phyloP scores from a whole-genome alignment of 176 grass and related monocot genomes.

The Dactylis glomerata region DNA sequence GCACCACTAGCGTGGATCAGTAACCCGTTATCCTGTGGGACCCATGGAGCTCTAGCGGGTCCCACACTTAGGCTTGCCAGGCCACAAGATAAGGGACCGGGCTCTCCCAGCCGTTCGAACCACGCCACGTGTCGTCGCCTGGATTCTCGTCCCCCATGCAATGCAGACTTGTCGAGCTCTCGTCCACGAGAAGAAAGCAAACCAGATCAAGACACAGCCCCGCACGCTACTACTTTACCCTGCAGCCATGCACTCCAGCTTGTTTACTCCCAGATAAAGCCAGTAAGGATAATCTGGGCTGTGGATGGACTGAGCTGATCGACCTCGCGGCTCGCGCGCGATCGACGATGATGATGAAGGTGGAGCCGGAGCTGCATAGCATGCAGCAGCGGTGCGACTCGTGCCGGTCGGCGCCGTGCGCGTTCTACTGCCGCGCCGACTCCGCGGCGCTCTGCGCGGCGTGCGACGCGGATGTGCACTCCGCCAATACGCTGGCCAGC shows the following conservation, averaged over 20 bases:
- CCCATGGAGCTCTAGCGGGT: neutral
- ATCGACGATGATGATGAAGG: neutral
- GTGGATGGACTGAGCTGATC: neutral
- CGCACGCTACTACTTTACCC: neutral
- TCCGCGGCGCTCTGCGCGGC: slow-evolving; percentile 43
- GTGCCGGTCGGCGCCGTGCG: slow-evolving; percentile 41
- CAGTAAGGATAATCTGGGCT: neutral
- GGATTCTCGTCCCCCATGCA: neutral
- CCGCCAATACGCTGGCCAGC: slow-evolving; percentile 63
- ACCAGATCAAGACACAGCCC: neutral
- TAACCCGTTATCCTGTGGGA: neutral
- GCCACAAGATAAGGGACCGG: slow-evolving; percentile 10
- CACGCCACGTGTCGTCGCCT: neutral
- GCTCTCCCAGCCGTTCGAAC: neutral
- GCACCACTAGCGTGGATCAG: neutral
- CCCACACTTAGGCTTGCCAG: neutral
- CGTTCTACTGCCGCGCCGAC: slow-evolving; percentile 55
- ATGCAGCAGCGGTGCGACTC: slow-evolving; percentile 39
- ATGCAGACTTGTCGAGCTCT: slow-evolving; percentile 5
- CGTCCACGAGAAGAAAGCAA: slow-evolving; percentile 2
- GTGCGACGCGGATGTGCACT: slow-evolving; percentile 63
- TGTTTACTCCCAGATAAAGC: neutral
- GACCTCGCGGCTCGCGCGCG: neutral
- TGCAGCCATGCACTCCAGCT: neutral
- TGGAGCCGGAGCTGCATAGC: slow-evolving; percentile 3